A percentile compares a stretch with the other conserved stretches of the same genome.
phyloP scores from a whole-genome alignment of 495 filamentous ascomycete species.

The Penicillium egyptiacum region DNA sequence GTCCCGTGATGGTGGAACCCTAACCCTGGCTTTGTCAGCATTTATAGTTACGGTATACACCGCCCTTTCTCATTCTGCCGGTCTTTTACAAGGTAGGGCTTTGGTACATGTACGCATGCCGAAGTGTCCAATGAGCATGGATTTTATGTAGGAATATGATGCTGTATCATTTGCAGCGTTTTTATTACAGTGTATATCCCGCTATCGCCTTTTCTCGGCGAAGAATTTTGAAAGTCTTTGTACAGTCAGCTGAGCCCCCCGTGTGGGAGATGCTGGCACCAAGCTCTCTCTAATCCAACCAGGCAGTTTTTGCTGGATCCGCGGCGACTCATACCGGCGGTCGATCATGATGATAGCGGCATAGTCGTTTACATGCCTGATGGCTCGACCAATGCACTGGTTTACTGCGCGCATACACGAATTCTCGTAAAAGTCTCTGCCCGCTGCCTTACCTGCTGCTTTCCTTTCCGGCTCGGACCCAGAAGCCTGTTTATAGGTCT shows the following conservation, averaged over 20 bases:
- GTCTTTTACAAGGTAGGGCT: neutral
- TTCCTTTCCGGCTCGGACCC: conserved; percentile 37
- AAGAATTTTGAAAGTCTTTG: conserved; percentile 43
- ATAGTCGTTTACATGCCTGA: conserved; percentile 84
- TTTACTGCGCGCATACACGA: conserved; percentile 96
- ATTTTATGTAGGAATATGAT: neutral
- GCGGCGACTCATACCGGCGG: conserved; percentile 64
- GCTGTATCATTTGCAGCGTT: neutral
- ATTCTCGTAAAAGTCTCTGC: conserved; percentile 88
- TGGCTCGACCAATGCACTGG: conserved; percentile 91
- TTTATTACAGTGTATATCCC: neutral
- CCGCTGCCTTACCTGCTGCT: conserved; percentile 58
- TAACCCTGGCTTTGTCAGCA: conserved; percentile 16
- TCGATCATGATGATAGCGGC: conserved; percentile 88
- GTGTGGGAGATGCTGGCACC: conserved; percentile 20
- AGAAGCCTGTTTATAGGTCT: conserved; percentile 49
- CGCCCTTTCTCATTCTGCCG: conserved; percentile 10
- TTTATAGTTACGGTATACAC: conserved; percentile 5
- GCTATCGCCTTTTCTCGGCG: conserved; percentile 12
- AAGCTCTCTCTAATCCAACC: conserved; percentile 73
- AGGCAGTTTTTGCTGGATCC: conserved; percentile 77
- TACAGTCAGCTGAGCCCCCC: conserved; percentile 31
- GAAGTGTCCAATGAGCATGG: neutral
- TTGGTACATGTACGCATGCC: neutral
- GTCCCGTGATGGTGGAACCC: conserved; percentile 40